A percentile compares a stretch with the other conserved stretches of the same genome.
phyloP scores from a whole-genome alignment of 2,329 filamentous ascomycete species.

The Coniochaeta sp. region DNA sequence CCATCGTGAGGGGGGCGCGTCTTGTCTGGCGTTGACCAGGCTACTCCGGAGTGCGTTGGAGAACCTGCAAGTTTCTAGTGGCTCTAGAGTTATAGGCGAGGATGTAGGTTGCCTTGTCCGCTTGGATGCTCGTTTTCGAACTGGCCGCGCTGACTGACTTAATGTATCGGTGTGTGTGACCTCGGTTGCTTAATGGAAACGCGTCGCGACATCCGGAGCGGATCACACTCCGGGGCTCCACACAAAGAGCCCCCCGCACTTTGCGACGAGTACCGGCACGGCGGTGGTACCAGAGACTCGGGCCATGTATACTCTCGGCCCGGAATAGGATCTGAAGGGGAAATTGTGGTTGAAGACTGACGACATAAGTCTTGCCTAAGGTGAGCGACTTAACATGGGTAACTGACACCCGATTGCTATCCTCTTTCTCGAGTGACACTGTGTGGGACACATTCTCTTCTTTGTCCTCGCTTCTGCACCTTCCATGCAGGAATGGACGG shows the following conservation, averaged over 20 bases:
- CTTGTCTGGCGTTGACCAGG: neutral
- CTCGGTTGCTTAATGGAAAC: neutral
- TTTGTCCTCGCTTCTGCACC: neutral
- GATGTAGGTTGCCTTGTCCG: no score
- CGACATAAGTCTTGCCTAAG: no score
- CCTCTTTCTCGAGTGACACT: no score
- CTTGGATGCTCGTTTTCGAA: no score
- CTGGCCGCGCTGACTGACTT: no score
- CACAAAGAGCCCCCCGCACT: neutral
- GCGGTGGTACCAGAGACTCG: neutral
- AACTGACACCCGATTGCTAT: no score
- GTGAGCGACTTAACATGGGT: no score
- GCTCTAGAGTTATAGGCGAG: neutral
- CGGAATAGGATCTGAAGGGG: neutral
- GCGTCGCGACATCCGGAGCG: neutral
- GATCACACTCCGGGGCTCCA: neutral
- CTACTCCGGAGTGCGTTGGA: neutral
- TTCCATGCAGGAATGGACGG: neutral
- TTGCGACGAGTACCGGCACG: neutral
- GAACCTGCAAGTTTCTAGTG: neutral
- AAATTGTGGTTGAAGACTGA: no score
- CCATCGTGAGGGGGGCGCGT: constrained; percentile 25
- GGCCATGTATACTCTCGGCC: neutral
- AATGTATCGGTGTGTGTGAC: neutral
- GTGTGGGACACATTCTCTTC: no score